These are phyloP conservation scores for Chalciporus piperatus DNA, from an alignment of 768 basidiomycete genomes.

Conservation along the genomic window DNA sequence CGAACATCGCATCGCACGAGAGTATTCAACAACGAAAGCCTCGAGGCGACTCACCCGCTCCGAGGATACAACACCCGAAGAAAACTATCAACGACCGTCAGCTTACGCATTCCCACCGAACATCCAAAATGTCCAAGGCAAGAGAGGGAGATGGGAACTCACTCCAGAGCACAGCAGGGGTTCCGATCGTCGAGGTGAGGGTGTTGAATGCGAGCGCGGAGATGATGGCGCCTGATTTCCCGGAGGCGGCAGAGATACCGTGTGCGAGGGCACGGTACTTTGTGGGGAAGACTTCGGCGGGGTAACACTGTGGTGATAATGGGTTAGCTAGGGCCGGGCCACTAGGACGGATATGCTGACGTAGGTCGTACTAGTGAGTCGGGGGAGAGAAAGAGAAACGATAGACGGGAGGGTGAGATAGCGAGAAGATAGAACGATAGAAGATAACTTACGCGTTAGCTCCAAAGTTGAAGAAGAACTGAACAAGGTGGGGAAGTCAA, in stretches of 20 bases:
- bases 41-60: slow-evolving; percentile 38
- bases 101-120: neutral
- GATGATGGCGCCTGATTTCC: slow-evolving; percentile 77
- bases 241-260: slow-evolving; percentile 69
- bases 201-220: slow-evolving; percentile 71
- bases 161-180: slow-evolving; percentile 71
- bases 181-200: slow-evolving; percentile 59
- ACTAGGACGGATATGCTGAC: slow-evolving; percentile 28
- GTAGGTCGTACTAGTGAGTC: slow-evolving; percentile 45
- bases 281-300: slow-evolving; percentile 80
- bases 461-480: slow-evolving; percentile 85
- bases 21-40: neutral
- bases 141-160: slow-evolving; percentile 27
- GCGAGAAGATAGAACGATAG: neutral
- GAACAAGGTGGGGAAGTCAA: slow-evolving; percentile 1
- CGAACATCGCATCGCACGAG: too few species aligned
- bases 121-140: neutral
- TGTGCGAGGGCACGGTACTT: slow-evolving; percentile 71
- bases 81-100: slow-evolving; percentile 45
- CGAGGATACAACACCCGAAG: slow-evolving; percentile 59
- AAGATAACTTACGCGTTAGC: slow-evolving; percentile 53
- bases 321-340: neutral
- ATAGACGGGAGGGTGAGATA: slow-evolving; percentile 1
- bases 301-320: slow-evolving; percentile 54
- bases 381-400: neutral